Evolutionary conservation across 176 grass and related monocot genomes (phyloP).

Genomic region (Rhynchospora tenuis): DNA sequence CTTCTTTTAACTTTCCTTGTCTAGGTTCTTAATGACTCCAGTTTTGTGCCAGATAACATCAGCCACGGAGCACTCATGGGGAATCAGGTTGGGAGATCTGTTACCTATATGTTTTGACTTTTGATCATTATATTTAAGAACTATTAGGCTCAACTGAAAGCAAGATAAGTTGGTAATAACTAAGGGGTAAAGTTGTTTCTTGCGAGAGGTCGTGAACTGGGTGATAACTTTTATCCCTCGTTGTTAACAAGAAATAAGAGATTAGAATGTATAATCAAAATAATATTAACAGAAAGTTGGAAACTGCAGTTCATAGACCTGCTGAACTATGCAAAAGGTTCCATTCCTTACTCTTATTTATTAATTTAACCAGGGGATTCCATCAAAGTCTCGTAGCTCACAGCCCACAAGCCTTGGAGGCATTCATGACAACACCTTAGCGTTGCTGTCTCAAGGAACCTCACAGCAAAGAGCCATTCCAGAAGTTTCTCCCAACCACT

Average conservation of each 20-base stretch:
- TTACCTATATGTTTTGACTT: background rate
- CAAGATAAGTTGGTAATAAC: too few relatives aligned
- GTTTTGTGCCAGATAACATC: background rate
- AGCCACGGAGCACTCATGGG: background rate
- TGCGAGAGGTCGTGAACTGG: too few relatives aligned
- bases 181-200: too few relatives aligned
- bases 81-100: background rate
- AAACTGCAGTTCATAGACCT: background rate
- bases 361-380: background rate
- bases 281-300: background rate
- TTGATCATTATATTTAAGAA: background rate
- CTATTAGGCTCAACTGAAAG: background rate
- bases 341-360: background rate
- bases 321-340: background rate
- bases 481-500: background rate
- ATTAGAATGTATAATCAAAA: background rate
- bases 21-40: constrained; percentile 2
- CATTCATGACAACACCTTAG: background rate
- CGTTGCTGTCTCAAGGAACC: background rate
- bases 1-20: constrained; percentile 4
- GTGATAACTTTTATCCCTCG: too few relatives aligned
- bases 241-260: background rate
- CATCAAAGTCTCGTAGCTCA: background rate
- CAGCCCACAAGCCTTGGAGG: background rate
- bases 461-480: background rate